Evolutionary conservation across 2,329 filamentous ascomycete genomes (phyloP), one percentile per base, ranked within the genome.

Genomic region (Xylaria sp.): DNA sequence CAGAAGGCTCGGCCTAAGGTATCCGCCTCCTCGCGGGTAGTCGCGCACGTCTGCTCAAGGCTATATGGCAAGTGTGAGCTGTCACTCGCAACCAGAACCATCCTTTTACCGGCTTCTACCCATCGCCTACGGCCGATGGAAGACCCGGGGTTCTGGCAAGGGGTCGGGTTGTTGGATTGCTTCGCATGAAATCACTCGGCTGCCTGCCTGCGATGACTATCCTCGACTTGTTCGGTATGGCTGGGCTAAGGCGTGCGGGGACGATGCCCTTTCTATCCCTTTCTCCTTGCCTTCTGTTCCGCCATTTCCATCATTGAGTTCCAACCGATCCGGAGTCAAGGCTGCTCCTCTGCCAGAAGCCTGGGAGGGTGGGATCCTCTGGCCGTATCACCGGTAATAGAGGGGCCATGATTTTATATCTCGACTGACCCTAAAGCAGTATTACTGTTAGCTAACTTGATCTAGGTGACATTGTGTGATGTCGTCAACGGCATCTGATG

Each of bases 271-370:
- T 53, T 31, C 38, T 35, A 12, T 52, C 35, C 23, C 23, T 19
- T 55, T 12, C 28, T 54, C 33, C 54, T 54, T 57, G 33, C 35
- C 43, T 42, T 52, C 35, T 47, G 25, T 43, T 40, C 42, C 19
- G 23, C 46, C 19, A n/a, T 54, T 49, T 49, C 43, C 25, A 46
- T 46, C 23, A 33, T 45, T 33, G 12, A 45, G n/a, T 46, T 46
- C 23, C 23, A 37, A 56, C 42, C 40, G 61, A 63, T 52, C 38
- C 28, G 62, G 65, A 67, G 65, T 65, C 65, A 63, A 67, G 65
- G 65, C 65, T 67, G 62, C 65, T 66, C 64, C 53, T 65, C 51
- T 60, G 38, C 62, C 47, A 67, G 65, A 67, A 67, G 65, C 65
- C 65, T 67, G 65, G 65, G 65, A 57, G 65, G 65, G 65, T 49